Percentiles rank a stretch among this genome's conserved stretches.
These are phyloP conservation scores for Stachybotrys elegans DNA, from an alignment of 2,329 filamentous ascomycete species.

Conservation along the genomic window DNA sequence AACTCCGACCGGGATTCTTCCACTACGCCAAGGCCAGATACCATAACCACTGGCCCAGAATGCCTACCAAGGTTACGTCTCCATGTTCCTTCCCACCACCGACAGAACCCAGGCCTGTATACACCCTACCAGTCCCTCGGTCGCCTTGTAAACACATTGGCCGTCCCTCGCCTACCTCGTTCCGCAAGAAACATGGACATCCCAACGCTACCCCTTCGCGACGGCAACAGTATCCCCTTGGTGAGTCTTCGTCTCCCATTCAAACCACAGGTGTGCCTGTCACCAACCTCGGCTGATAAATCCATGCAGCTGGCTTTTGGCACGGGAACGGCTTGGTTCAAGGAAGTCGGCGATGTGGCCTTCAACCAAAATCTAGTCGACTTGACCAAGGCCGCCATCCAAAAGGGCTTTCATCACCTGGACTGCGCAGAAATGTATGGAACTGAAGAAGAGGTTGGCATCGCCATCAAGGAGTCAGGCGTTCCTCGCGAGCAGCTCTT, in stretches of 20 bases:
- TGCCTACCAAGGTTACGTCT: too few relatives aligned
- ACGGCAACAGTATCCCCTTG: constrained; percentile 5
- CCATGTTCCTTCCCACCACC: too few relatives aligned
- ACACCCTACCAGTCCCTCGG: too few relatives aligned
- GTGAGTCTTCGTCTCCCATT: background rate
- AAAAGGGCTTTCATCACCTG: constrained; percentile 55
- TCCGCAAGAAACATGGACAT: background rate
- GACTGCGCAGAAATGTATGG: constrained; percentile 57
- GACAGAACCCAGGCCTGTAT: too few relatives aligned
- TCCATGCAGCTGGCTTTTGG: constrained; percentile 2
- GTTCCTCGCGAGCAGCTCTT: constrained; percentile 41
- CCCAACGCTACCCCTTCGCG: constrained; percentile 1
- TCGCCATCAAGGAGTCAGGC: constrained; percentile 40
- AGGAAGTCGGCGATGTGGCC: constrained; percentile 1
- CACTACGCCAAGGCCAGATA: too few relatives aligned
- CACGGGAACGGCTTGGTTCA: constrained; percentile 6
- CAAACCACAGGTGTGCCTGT: background rate
- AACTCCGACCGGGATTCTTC: too few relatives aligned
- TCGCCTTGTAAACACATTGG: constrained; percentile 6
- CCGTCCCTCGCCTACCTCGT: background rate
- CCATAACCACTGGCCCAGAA: too few relatives aligned
- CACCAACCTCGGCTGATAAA: background rate
- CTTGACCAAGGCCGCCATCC: constrained; percentile 27
- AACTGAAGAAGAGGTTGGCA: constrained; percentile 41
- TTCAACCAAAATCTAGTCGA: constrained; percentile 1